Conservation (phyloP, 1,139 yeast species). For the Zhuliangozyma parablackwelliae region DNA sequence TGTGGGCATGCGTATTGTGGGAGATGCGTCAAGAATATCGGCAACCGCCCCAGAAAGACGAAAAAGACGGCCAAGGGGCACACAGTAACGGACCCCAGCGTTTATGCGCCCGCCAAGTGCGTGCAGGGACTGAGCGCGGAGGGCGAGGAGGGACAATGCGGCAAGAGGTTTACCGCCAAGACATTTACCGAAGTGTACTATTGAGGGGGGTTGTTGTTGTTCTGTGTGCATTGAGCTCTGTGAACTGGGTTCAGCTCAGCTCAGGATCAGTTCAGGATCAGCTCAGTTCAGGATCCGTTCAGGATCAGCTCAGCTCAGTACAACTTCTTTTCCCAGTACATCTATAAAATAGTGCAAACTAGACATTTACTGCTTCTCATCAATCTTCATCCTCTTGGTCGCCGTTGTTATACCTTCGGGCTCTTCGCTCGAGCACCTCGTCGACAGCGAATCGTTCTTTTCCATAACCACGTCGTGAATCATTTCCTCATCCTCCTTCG, state of each 20-base stretch:
- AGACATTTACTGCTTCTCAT: constrained; percentile 2
- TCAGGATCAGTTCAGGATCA: too few relatives aligned
- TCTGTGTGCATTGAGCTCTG: too few relatives aligned
- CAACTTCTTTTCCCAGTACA: not conserved
- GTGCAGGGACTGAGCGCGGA: constrained; percentile 13
- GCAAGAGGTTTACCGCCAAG: constrained; percentile 27
- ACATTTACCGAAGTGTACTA: constrained; percentile 37
- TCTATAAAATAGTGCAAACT: not conserved
- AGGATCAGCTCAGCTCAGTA: not conserved
- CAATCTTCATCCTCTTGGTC: constrained; percentile 12
- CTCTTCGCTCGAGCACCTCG: constrained; percentile 9
- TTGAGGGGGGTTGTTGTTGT: constrained; percentile 7
- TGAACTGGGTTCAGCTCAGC: too few relatives aligned
- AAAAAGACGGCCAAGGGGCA: constrained; percentile 12
- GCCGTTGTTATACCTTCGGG: constrained; percentile 10
- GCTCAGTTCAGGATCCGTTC: too few relatives aligned
- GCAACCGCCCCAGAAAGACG: constrained; percentile 28
- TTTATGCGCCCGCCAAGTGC: constrained; percentile 49
- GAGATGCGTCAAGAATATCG: constrained; percentile 65
- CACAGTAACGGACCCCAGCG: constrained; percentile 40
- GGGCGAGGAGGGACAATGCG: constrained; percentile 25
- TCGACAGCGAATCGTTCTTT: constrained; percentile 1
- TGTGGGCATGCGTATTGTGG: constrained; percentile 93
- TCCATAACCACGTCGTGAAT: constrained; percentile 7
- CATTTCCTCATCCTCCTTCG: constrained; percentile 4